phyloP scores from a whole-genome alignment of 2,329 filamentous ascomycete species.

The Coniochaeta pulveracea region DNA sequence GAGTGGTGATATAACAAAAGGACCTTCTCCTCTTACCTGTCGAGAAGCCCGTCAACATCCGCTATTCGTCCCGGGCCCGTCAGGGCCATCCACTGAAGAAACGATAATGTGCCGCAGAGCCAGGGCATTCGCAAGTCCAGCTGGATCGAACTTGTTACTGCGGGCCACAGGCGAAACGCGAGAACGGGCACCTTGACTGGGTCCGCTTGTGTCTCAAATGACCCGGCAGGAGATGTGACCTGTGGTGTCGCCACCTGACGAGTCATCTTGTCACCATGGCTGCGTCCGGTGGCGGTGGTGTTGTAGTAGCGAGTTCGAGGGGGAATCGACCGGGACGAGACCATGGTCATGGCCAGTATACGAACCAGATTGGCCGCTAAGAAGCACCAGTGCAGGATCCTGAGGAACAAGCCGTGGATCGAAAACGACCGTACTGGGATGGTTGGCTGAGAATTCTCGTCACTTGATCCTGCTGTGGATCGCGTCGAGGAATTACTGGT shows the following conservation, averaged over 20 bases:
- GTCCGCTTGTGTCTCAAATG: slow-evolving; percentile 10
- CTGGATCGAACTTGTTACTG: slow-evolving; percentile 61
- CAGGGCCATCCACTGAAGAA: slow-evolving; percentile 64
- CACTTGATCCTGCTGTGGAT: slow-evolving; percentile 6
- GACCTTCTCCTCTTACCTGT: slow-evolving; percentile 76
- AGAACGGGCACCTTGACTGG: slow-evolving; percentile 52
- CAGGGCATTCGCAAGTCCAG: slow-evolving; percentile 80
- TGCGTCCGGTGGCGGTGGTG: too few relatives aligned
- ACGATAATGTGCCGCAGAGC: slow-evolving; percentile 64
- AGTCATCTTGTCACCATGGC: slow-evolving; percentile 12
- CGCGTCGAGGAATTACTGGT: slow-evolving; percentile 7
- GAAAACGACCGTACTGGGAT: slow-evolving; percentile 21
- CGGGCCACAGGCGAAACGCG: slow-evolving; percentile 67
- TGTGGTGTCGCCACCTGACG: slow-evolving; percentile 14
- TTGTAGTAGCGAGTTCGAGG: slow-evolving; percentile 20
- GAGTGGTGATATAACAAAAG: slow-evolving; percentile 9
- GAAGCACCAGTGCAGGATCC: slow-evolving; percentile 42
- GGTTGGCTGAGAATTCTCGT: slow-evolving; percentile 6
- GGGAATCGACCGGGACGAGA: slow-evolving; percentile 57
- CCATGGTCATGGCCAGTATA: slow-evolving; percentile 51
- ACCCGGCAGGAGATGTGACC: slow-evolving; percentile 9
- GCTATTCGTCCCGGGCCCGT: slow-evolving; percentile 66
- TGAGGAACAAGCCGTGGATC: slow-evolving; percentile 39
- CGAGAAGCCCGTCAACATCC: slow-evolving; percentile 64
- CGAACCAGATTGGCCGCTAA: slow-evolving; percentile 52